Evolutionary conservation across 2,329 filamentous ascomycete species (phyloP).

Genomic region (Coniochaeta hoffmannii): DNA sequence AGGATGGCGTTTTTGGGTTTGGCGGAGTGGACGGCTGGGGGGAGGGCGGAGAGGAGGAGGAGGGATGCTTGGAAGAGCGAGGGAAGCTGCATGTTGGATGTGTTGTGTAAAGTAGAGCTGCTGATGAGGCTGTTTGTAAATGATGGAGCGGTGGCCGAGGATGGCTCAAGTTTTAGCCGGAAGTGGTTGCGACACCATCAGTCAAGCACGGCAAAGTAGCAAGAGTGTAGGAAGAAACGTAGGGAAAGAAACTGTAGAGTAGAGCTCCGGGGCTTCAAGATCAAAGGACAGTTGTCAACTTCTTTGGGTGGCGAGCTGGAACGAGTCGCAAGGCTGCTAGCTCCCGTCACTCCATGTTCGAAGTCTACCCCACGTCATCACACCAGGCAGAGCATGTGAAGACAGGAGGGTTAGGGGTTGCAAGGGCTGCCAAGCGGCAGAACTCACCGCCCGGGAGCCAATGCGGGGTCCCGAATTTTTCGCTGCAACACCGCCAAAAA

Average conservation of each 20-base stretch:
- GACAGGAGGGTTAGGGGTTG: background rate
- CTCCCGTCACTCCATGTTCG: background rate
- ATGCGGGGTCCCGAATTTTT: slow-evolving; percentile 2
- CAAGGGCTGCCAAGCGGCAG: background rate
- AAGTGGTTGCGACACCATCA: background rate
- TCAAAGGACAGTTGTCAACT: slow-evolving; percentile 2
- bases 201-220: background rate
- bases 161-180: background rate
- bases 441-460: background rate
- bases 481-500: slow-evolving; percentile 2
- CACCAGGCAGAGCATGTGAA: background rate
- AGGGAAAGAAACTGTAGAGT: background rate
- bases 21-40: slow-evolving; percentile 11
- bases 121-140: background rate
- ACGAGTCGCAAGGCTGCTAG: background rate
- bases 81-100: background rate
- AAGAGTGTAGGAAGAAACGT: background rate
- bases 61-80: slow-evolving; percentile 3
- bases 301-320: background rate
- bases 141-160: background rate
- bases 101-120: background rate
- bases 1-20: slow-evolving; percentile 46
- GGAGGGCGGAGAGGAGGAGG: background rate
- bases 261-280: background rate
- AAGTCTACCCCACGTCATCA: background rate